phyloP scores from a whole-genome alignment of 208 protist genomes.

The Porcisia deanei region DNA sequence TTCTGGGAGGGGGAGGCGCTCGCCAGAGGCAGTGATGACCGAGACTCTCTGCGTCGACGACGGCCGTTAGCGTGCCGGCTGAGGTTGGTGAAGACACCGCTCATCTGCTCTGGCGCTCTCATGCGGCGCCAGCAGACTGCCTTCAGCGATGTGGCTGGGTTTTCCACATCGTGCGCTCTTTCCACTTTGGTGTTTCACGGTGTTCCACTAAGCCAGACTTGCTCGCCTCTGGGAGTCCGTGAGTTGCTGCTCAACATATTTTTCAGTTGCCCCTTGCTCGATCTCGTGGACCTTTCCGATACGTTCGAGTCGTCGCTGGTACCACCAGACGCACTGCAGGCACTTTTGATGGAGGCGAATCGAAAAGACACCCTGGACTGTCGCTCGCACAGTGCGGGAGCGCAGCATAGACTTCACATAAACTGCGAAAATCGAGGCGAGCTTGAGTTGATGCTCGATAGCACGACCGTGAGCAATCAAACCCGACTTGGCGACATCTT shows the following conservation, averaged over 20 bases:
- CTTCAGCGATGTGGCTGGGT: slow-evolving; percentile 31
- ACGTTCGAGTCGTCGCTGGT: slow-evolving; percentile 56
- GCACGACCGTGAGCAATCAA: slow-evolving; percentile 37
- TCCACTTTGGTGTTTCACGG: slow-evolving; percentile 41
- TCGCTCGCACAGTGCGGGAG: slow-evolving; percentile 6
- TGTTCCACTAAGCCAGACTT: slow-evolving; percentile 62
- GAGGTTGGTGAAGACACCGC: slow-evolving; percentile 21
- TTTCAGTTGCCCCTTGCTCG: slow-evolving; percentile 61
- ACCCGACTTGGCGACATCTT: slow-evolving; percentile 68
- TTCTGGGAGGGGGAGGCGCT: background rate
- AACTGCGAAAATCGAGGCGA: slow-evolving; percentile 26
- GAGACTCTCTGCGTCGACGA: background rate
- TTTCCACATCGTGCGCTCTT: slow-evolving; percentile 39
- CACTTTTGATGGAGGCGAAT: slow-evolving; percentile 31
- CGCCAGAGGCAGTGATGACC: background rate
- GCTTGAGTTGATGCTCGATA: slow-evolving; percentile 47
- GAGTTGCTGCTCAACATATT: slow-evolving; percentile 79
- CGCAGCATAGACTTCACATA: slow-evolving; percentile 21
- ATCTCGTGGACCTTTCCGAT: slow-evolving; percentile 52
- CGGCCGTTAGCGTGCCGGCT: slow-evolving; percentile 13
- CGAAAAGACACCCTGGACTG: slow-evolving; percentile 14
- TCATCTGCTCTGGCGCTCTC: slow-evolving; percentile 35
- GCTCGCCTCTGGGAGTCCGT: slow-evolving; percentile 59
- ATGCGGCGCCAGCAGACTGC: slow-evolving; percentile 21
- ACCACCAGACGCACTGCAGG: slow-evolving; percentile 22